These are phyloP conservation scores for Lithocarpus polystachyus DNA, from an alignment of 306 rosid genomes.

Conservation along the genomic window DNA sequence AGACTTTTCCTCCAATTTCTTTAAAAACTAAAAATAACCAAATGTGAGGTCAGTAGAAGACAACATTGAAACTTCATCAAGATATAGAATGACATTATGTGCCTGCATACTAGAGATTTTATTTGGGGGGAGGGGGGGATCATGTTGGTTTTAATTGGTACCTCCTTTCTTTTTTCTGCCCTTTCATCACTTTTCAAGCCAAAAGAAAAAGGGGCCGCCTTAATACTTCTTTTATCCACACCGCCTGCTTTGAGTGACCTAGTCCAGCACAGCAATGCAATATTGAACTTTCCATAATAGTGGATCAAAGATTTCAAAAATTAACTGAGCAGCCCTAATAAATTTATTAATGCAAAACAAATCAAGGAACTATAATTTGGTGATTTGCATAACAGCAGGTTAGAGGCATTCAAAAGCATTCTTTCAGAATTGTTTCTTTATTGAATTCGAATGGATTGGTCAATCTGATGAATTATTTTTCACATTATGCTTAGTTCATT, in stretches of 20 bases:
- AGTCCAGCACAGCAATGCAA: conserved; percentile 12
- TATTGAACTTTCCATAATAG: neutral
- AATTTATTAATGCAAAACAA: conserved; percentile 10
- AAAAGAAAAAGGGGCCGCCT: conserved; percentile 33
- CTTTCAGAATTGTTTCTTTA: neutral
- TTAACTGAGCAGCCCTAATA: neutral
- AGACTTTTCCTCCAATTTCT: conserved; percentile 45
- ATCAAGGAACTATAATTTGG: neutral
- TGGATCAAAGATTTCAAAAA: neutral
- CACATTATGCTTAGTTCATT: neutral
- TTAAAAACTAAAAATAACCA: conserved; percentile 33
- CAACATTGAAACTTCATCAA: neutral
- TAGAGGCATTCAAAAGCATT: neutral
- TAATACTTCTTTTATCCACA: conserved; percentile 46
- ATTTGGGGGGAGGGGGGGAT: neutral
- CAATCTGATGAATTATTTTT: neutral
- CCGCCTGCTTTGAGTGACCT: conserved; percentile 56
- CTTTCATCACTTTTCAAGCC: conserved; percentile 45
- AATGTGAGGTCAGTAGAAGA: neutral
- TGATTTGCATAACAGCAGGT: neutral
- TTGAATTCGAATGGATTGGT: neutral
- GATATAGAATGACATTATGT: neutral
- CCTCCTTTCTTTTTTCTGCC: conserved; percentile 59
- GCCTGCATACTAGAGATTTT: neutral
- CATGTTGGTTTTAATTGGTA: conserved; percentile 11